phyloP scores from a whole-genome alignment of 140 eudicot genomes.

The Stevia rebaudiana region DNA sequence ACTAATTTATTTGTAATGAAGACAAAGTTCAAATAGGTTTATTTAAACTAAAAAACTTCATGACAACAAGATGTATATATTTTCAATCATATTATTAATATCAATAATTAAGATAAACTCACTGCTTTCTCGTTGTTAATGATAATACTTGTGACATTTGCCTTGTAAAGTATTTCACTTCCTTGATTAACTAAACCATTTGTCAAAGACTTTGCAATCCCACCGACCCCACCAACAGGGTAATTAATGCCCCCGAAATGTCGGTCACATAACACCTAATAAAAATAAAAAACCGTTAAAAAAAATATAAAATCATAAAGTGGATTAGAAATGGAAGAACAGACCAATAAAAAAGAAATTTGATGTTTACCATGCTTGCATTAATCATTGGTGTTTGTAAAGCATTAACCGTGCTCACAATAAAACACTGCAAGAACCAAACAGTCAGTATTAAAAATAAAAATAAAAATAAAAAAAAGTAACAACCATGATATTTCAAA shows the following conservation, averaged over 20 bases:
- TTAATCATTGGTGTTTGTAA: constrained; percentile 94
- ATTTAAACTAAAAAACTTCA: background rate
- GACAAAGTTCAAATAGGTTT: background rate
- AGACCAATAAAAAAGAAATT: constrained; percentile 10
- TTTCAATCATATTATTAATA: background rate
- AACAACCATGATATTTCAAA: background rate
- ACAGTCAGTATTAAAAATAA: background rate
- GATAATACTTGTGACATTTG: constrained; percentile 75
- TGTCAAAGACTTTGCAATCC: constrained; percentile 77
- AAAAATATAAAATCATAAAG: constrained; percentile 16
- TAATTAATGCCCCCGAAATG: constrained; percentile 98
- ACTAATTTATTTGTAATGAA: background rate
- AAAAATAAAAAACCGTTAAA: too few species aligned
- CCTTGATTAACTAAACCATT: constrained; percentile 82
- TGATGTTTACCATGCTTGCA: constrained; percentile 83
- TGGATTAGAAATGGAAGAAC: background rate
- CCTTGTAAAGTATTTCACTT: constrained; percentile 78
- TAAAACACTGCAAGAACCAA: constrained; percentile 67
- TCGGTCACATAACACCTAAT: constrained; percentile 90
- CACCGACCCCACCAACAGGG: constrained; percentile 99
- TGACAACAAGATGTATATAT: background rate
- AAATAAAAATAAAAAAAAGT: background rate
- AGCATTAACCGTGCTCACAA: constrained; percentile 93
- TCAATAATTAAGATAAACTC: constrained; percentile 26
- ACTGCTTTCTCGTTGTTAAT: constrained; percentile 83